phyloP scores from a whole-genome alignment of 139 green algal genomes.

The Zygnema circumcarinatum region DNA sequence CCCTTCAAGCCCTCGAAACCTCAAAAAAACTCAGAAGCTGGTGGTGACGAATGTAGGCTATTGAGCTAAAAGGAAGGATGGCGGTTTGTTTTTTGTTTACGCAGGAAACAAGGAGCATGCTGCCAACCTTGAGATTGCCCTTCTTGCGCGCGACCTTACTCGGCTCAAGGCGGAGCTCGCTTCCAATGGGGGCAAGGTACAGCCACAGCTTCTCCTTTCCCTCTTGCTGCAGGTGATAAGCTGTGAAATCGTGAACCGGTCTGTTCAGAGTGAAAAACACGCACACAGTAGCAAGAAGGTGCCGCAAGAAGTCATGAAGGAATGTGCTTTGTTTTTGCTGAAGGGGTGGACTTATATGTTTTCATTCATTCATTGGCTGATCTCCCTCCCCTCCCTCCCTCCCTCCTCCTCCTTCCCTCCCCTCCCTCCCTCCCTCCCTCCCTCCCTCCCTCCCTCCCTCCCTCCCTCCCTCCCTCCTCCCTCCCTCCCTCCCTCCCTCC shows the following conservation, averaged over 20 bases:
- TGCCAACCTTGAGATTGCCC: background rate
- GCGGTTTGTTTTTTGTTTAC: no score
- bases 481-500: background rate
- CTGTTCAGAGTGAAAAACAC: no score
- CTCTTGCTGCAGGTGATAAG: no score
- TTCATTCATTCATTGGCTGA: background rate
- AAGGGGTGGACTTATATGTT: no score
- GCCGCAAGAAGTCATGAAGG: background rate
- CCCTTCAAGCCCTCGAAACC: no score
- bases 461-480: background rate
- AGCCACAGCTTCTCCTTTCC: no score
- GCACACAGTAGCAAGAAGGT: conserved; percentile 12
- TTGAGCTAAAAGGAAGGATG: no score
- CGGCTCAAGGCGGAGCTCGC: background rate
- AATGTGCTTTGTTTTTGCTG: no score
- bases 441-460: background rate
- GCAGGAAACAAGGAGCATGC: conserved; percentile 19
- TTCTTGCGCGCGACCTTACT: conserved; percentile 38
- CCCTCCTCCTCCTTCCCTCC: no score
- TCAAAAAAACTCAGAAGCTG: no score
- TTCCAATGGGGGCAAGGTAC: conserved; percentile 1
- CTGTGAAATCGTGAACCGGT: no score
- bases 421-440: background rate
- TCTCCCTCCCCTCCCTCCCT: background rate
- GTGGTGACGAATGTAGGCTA: no score